These are phyloP conservation scores for Chaetomiaceae sp. DNA, from an alignment of 2,329 filamentous ascomycete species.

Conservation along the genomic window DNA sequence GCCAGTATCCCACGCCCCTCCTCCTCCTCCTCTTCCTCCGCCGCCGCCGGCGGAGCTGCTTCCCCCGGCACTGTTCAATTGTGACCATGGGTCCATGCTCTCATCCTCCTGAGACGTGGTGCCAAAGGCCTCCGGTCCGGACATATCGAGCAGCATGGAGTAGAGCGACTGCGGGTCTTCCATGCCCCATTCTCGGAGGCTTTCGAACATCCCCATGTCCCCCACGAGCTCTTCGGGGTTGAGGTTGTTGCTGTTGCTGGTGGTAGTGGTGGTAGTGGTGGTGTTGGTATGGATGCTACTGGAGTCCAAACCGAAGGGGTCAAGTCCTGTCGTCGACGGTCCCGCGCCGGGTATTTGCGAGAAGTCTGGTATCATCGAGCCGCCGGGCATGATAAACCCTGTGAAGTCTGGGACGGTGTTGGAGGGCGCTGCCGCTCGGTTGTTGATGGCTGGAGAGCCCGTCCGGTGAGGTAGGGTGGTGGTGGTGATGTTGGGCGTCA, in stretches of 20 bases:
- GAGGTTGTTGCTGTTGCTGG: neutral
- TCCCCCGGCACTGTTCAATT: neutral
- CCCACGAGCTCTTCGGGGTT: neutral
- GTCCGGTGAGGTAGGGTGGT: conserved; percentile 13
- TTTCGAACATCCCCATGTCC: conserved; percentile 10
- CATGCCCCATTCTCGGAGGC: conserved; percentile 9
- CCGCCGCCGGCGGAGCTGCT: neutral
- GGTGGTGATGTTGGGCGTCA: neutral
- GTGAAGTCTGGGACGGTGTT: neutral
- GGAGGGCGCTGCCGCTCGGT: neutral
- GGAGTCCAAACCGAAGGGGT: no score
- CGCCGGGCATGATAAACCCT: neutral
- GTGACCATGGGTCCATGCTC: conserved; percentile 1
- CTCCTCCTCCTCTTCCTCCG: neutral
- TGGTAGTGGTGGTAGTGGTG: neutral
- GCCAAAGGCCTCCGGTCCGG: no score
- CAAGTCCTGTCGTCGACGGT: no score
- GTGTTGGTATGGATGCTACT: no score
- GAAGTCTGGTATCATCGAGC: neutral
- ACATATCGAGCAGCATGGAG: conserved; percentile 7
- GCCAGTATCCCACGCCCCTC: neutral
- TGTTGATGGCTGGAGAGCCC: conserved; percentile 1
- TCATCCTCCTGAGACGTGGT: no score
- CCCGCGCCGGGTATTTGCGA: no score
- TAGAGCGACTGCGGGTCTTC: conserved; percentile 10